Evolutionary conservation across 2,329 filamentous ascomycete species (phyloP).

Genomic region (Phyllosticta ampelicida): DNA sequence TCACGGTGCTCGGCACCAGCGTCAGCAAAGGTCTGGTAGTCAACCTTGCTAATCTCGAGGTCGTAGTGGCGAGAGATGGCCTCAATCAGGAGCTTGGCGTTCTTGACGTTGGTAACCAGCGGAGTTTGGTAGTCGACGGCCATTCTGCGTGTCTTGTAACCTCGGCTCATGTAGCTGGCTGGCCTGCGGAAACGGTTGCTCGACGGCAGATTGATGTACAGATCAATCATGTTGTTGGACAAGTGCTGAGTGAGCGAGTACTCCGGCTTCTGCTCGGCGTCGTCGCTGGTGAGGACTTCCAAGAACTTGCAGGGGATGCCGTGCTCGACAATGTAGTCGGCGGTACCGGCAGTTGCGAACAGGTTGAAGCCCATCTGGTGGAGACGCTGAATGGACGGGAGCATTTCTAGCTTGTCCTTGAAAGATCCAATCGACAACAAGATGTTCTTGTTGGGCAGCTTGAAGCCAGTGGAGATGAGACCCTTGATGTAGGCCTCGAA

Average conservation of each 20-base stretch:
- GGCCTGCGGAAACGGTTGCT: conserved; percentile 95
- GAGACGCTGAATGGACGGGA: conserved; percentile 82
- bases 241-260: conserved; percentile 95
- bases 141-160: conserved; percentile 94
- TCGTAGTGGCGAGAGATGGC: conserved; percentile 84
- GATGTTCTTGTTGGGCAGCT: conserved; percentile 89
- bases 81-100: conserved; percentile 93
- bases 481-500: conserved; percentile 98
- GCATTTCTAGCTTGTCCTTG: conserved; percentile 97
- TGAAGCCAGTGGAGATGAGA: conserved; percentile 90
- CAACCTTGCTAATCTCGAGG: conserved; percentile 69
- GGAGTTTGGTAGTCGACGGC: conserved; percentile 97
- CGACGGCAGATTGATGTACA: conserved; percentile 99
- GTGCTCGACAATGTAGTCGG: conserved; percentile 91
- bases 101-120: conserved; percentile 97
- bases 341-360: conserved; percentile 91
- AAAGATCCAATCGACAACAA: conserved; percentile 90
- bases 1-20: conserved; percentile 21
- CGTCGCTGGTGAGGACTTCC: conserved; percentile 61
- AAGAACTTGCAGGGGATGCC: conserved; percentile 87
- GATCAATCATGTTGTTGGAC: conserved; percentile 93
- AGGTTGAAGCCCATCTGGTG: conserved; percentile 89
- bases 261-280: conserved; percentile 81
- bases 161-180: conserved; percentile 97
- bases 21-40: conserved; percentile 73